Percentiles rank a stretch among this genome's conserved stretches.
These are phyloP conservation scores for Aspergillus ellipticus DNA, from an alignment of 495 filamentous ascomycete genomes.

Conservation along the genomic window DNA sequence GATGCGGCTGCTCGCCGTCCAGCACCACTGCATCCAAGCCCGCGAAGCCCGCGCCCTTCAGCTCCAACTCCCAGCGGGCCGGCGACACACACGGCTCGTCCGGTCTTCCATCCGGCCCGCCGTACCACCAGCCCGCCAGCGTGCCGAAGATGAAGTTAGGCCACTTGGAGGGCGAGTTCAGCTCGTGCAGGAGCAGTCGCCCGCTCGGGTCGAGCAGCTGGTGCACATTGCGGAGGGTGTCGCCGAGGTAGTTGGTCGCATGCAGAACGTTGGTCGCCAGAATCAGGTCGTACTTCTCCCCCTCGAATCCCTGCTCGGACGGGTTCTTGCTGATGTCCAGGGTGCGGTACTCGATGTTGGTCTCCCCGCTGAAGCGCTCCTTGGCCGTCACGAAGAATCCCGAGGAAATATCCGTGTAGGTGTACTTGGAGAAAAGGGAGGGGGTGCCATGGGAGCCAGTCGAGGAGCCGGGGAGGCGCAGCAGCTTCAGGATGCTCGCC, in stretches of 20 bases:
- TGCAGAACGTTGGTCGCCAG: conserved; percentile 46
- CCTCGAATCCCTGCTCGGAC: conserved; percentile 43
- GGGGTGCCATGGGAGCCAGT: too few species aligned
- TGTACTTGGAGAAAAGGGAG: conserved; percentile 15
- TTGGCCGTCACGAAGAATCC: conserved; percentile 46
- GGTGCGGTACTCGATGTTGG: conserved; percentile 37
- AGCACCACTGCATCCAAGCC: conserved; percentile 24
- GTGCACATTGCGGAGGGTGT: conserved; percentile 23
- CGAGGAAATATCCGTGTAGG: conserved; percentile 33
- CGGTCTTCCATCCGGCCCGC: conserved; percentile 25
- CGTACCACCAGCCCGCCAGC: conserved; percentile 28
- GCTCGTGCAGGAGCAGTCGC: neutral
- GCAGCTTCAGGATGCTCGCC: conserved; percentile 11
- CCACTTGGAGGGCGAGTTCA: neutral
- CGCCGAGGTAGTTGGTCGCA: conserved; percentile 33
- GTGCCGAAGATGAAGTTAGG: conserved; percentile 4
- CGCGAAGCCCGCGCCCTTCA: conserved; percentile 28
- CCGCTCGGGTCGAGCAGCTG: neutral
- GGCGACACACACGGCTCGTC: conserved; percentile 23
- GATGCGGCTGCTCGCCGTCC: conserved; percentile 31
- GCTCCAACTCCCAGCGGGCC: conserved; percentile 24
- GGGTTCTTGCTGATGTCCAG: conserved; percentile 40
- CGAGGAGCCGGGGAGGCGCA: too few species aligned
- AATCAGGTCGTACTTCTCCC: conserved; percentile 47
- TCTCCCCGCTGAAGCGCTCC: conserved; percentile 34